Base-by-base conservation (phyloP, 129 eudicot species). In the Lactuca saligna region DNA sequence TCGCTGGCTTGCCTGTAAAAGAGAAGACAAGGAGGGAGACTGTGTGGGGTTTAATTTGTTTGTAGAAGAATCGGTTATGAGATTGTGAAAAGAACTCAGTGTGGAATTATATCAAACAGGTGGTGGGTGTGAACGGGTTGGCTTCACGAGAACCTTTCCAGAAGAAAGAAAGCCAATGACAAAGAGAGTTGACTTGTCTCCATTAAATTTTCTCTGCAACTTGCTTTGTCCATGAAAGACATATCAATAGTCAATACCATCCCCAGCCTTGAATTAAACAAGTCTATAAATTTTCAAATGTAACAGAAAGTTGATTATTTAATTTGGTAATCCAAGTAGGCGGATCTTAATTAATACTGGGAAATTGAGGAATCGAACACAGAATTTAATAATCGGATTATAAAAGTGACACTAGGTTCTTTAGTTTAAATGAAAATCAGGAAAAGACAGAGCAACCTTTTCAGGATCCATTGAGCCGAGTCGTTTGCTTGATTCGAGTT, bases 91-190 rank as follows among this genome's bases (percentile, higher is more conserved):
- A 39, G 33, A 62, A 66, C 57, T 67, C 42, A 62, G 1, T 15
- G 69, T 3, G 54, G 70, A 34, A 66, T 72, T 78, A 48, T 32
- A 72, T 78, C 75, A 60, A 66, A 72, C 75, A 72, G 61, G 61
- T 66, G 75, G 79, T 59, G 70, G 72, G 70, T 79, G 82, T 79
- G 82, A 65, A 78, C 82, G 70, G 82, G 74, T 72, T 83, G 87
- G 77, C 57, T 61, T 79, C 84, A 79, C 87, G 87, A 83, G 84
- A 78, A 38, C 57, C 61, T 75, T 34, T 75, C 69, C 51, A 48
- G 63, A 57, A 39, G 29, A 25, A 25, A 25, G 41, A 57, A 51
- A 39, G 41, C 59, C 65, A 63, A 82, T 68, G 84, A 74, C 77
- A 78, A 59, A 76, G 71, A 56, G 72, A 34, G 84, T 79, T 83